These are phyloP conservation scores for Candida bentonensis DNA, from an alignment of 805 yeast species.

Conservation along the genomic window DNA sequence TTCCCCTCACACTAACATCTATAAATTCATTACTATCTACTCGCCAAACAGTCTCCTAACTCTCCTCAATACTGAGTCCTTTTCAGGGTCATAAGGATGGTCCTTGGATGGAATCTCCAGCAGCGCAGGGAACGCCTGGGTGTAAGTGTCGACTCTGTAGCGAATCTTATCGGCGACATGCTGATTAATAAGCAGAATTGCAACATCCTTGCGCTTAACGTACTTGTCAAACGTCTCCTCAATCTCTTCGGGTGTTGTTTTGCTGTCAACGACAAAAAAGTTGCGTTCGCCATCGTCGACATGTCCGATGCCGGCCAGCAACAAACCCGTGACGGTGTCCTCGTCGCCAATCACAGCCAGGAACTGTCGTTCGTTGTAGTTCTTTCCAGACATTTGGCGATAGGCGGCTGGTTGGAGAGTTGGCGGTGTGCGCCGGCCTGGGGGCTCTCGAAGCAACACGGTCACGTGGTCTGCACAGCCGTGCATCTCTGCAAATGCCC, in stretches of 20 bases:
- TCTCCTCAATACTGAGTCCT: conserved; percentile 87
- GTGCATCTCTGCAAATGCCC: too few relatives aligned
- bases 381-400: conserved; percentile 16
- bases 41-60: conserved; percentile 94
- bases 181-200: conserved; percentile 84
- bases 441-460: too few relatives aligned
- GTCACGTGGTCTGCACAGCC: too few relatives aligned
- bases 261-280: conserved; percentile 70
- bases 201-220: conserved; percentile 79
- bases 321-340: conserved; percentile 91
- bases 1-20: too few relatives aligned
- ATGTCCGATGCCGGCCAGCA: conserved; percentile 92
- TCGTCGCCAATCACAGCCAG: conserved; percentile 96
- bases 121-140: conserved; percentile 90
- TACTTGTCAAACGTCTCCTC: conserved; percentile 62
- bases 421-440: too few relatives aligned
- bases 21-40: too few relatives aligned
- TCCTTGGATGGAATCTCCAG: conserved; percentile 96
- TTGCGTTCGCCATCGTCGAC: conserved; percentile 55
- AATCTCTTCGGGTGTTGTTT: conserved; percentile 64
- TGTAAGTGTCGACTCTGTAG: conserved; percentile 63
- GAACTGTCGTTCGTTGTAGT: conserved; percentile 56
- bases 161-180: conserved; percentile 88
- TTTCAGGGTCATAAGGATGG: conserved; percentile 97
- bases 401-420: conserved; percentile 17